Evolutionary conservation across 2,329 filamentous ascomycete species (phyloP).

Genomic region (Ophiostoma ulmi): DNA sequence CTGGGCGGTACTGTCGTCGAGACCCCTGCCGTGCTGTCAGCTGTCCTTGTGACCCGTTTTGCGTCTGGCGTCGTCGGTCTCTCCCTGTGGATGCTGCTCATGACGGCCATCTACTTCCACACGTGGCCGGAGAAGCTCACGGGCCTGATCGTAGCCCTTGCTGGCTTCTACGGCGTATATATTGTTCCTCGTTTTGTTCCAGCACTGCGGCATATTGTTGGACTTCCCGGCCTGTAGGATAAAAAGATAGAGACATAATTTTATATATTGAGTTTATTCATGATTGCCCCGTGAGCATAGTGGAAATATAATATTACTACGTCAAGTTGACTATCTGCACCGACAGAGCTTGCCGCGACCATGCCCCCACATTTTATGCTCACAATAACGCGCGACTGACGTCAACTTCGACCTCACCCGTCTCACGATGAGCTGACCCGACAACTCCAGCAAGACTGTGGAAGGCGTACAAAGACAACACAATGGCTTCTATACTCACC

Average conservation of each 20-base stretch:
- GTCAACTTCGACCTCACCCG: background rate
- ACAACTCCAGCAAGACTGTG: background rate
- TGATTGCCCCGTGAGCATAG: background rate
- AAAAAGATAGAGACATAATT: background rate
- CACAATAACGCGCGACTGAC: background rate
- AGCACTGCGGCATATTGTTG: slow-evolving; percentile 42
- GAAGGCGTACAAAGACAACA: background rate
- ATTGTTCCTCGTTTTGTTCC: slow-evolving; percentile 49
- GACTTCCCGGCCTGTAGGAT: slow-evolving; percentile 47
- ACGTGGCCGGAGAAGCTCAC: slow-evolving; percentile 92
- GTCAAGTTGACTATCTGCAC: background rate
- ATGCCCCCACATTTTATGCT: background rate
- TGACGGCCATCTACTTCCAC: slow-evolving; percentile 98
- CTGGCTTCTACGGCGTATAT: slow-evolving; percentile 48
- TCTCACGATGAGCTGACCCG: background rate
- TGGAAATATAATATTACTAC: background rate
- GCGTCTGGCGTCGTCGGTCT: slow-evolving; percentile 61
- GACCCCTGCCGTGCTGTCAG: slow-evolving; percentile 6
- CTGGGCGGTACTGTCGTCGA: slow-evolving; percentile 29
- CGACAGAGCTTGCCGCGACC: no score
- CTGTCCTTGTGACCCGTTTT: slow-evolving; percentile 37
- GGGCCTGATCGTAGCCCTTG: slow-evolving; percentile 46
- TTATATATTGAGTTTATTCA: background rate
- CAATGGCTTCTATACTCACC: slow-evolving; percentile 29
- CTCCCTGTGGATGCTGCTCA: slow-evolving; percentile 92